These are phyloP conservation scores for Xylaria venustula DNA, from an alignment of 495 filamentous ascomycete species.

Conservation along the genomic window DNA sequence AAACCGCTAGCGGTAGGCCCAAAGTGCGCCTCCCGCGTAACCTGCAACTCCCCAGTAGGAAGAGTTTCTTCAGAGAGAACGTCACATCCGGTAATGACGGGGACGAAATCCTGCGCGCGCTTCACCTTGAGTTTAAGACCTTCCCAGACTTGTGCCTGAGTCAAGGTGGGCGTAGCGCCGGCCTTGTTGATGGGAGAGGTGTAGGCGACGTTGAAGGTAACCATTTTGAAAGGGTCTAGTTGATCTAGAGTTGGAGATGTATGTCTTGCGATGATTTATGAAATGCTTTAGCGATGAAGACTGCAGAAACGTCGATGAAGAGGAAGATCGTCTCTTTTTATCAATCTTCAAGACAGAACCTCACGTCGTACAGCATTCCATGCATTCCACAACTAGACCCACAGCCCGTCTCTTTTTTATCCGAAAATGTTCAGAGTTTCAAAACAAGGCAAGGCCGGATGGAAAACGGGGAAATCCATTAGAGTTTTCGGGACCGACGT, in stretches of 20 bases:
- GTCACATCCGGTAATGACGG: constrained; percentile 34
- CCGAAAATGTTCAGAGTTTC: background rate
- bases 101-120: constrained; percentile 39
- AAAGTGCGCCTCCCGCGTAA: constrained; percentile 35
- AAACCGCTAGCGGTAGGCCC: constrained; percentile 13
- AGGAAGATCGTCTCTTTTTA: background rate
- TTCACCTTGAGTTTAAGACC: constrained; percentile 41
- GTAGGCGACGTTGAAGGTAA: constrained; percentile 40
- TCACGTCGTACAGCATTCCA: too few species aligned
- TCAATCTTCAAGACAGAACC: background rate
- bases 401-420: too few species aligned
- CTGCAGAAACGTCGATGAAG: background rate
- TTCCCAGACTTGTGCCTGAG: constrained; percentile 37
- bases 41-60: constrained; percentile 10
- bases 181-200: constrained; percentile 41
- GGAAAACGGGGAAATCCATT: constrained; percentile 9
- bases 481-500: background rate
- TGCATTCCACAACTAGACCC: too few species aligned
- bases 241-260: background rate
- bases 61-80: constrained; percentile 27
- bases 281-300: background rate
- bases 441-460: background rate
- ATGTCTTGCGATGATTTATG: background rate
- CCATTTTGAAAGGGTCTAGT: constrained; percentile 27
- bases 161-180: constrained; percentile 27